Percentiles rank a stretch among this genome's conserved stretches.
These are phyloP conservation scores for Aspergillus neoniger DNA, from an alignment of 2,329 filamentous ascomycete genomes.

Conservation along the genomic window DNA sequence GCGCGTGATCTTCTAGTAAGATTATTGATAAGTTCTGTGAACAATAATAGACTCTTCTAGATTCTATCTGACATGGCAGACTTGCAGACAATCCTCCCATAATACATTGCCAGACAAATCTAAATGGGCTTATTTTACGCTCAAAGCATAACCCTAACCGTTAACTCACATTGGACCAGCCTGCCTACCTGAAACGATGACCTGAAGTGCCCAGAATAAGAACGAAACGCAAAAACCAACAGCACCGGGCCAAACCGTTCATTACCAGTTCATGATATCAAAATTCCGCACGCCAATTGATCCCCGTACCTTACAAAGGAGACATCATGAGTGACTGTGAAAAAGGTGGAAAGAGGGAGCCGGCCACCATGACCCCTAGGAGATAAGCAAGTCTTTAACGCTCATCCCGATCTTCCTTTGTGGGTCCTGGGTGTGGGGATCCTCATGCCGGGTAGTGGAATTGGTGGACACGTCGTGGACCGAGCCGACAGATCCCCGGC, in stretches of 20 bases:
- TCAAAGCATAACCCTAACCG: background rate
- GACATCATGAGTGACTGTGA: background rate
- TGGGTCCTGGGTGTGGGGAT: constrained; percentile 15
- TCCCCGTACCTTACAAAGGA: constrained; percentile 1
- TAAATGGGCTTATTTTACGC: background rate
- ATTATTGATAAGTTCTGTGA: no score
- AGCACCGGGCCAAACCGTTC: background rate
- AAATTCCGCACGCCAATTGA: background rate
- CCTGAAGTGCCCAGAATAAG: background rate
- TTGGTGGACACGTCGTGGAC: constrained; percentile 27
- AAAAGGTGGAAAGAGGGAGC: background rate
- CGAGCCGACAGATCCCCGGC: constrained; percentile 54
- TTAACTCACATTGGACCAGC: constrained; percentile 1
- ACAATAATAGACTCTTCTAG: no score
- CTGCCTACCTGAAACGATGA: background rate
- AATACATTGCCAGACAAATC: no score
- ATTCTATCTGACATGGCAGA: no score
- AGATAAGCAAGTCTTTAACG: constrained; percentile 57
- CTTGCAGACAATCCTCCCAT: no score
- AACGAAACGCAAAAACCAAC: background rate
- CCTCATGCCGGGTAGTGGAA: constrained; percentile 5
- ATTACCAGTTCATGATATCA: background rate
- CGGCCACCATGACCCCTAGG: constrained; percentile 32
- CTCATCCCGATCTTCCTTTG: constrained; percentile 53
- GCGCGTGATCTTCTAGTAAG: no score